phyloP scores from a whole-genome alignment of 176 grass and related monocot species.

The Carex parvula region DNA sequence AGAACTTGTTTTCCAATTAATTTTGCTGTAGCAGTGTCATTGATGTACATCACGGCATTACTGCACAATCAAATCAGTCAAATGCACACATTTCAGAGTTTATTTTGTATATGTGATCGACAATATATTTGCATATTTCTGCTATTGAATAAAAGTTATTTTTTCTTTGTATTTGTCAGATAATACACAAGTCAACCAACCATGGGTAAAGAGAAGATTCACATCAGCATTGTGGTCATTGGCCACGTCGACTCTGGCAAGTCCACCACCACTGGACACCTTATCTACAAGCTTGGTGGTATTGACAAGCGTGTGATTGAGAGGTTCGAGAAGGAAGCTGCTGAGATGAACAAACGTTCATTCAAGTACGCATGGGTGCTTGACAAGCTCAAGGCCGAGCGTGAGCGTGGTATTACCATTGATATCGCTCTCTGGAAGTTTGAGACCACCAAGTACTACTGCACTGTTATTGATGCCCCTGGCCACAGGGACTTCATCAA shows the following conservation, averaged over 20 bases:
- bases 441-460: conserved; percentile 72
- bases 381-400: conserved; percentile 89
- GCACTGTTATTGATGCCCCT: conserved; percentile 75
- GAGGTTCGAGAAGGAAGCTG: conserved; percentile 64
- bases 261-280: conserved; percentile 77
- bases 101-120: not conserved
- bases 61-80: not conserved
- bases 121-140: not conserved
- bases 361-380: conserved; percentile 90
- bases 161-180: not conserved
- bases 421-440: conserved; percentile 83
- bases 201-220: conserved; percentile 85
- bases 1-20: not conserved
- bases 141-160: not conserved
- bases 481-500: conserved; percentile 86
- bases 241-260: conserved; percentile 80
- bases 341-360: conserved; percentile 78
- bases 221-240: conserved; percentile 80
- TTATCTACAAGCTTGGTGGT: conserved; percentile 89
- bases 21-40: not conserved
- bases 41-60: not conserved
- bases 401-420: conserved; percentile 73
- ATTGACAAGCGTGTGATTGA: conserved; percentile 93
- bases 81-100: not conserved
- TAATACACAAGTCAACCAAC: not conserved